Evolutionary conservation across 345 rosid genomes (phyloP), one percentile per base, ranked within the genome.

Genomic region (Mercurialis annua): DNA sequence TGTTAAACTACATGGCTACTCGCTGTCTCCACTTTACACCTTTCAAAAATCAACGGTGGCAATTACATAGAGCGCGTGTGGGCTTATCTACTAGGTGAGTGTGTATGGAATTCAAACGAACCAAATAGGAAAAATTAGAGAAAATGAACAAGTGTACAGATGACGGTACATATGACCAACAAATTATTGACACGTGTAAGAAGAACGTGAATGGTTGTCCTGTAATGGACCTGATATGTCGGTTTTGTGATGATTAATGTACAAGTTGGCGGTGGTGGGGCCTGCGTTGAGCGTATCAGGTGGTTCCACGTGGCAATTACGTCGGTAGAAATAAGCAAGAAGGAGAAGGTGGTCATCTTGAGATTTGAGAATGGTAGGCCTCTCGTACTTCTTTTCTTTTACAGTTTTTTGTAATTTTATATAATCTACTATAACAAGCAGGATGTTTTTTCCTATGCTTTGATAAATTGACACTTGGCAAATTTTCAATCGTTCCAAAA

Each of bases 231-330:
- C 75, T 10, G 5, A 10, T 26, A 11, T 53, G 81, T 38, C 66
- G 53, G 64, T 58, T 53, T 54, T 15, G 30, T 12, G 18, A 7
- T 48, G 72, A 68, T 62, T 23, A 65, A 42, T 21, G 43, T 53
- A 6, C 57, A 50, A 73, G 64, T 76, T n/a, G 48, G n/a, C 71
- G 81, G 77, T 15, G 44, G 20, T 7, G 70, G 78, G 81, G 21
- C 80, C 77, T n/a, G n/a, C 81, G 44, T 14, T 0, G 9, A 3
- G 3, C 9, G 5, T 17, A 11, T 9, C 4, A 27, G 14, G 20
- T 6, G 40, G 65, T 48, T 34, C 59, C 60, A n/a, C 26, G 34
- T 61, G 60, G 58, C 67, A 4, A 12, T 47, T 30, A 26, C n/a
- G 51, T 58, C 16, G 50, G 54, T 2, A 4, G 23, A 9, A 59